phyloP scores from a whole-genome alignment of 768 basidiomycete genomes.

The Lactarius sp. region DNA sequence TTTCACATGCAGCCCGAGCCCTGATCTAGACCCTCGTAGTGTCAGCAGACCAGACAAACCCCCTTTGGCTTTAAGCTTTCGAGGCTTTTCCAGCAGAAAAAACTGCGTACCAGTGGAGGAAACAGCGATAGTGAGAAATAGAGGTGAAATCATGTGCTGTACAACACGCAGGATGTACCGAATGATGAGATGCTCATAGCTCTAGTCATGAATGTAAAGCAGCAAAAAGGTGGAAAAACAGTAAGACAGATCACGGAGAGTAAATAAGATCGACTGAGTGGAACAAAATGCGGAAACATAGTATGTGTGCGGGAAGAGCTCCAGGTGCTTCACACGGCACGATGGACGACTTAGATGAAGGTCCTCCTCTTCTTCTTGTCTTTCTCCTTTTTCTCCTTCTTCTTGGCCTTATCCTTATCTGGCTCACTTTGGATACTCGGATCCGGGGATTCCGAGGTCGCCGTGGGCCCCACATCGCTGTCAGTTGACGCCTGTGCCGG shows the following conservation, averaged over 20 bases:
- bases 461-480: slow-evolving; percentile 2
- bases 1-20: slow-evolving; percentile 30
- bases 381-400: slow-evolving; percentile 56
- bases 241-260: neutral
- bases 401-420: slow-evolving; percentile 44
- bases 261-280: neutral
- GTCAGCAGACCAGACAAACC: slow-evolving; percentile 7
- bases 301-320: neutral
- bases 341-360: slow-evolving; percentile 32
- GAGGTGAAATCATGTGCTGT: neutral
- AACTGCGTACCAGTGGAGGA: too few relatives aligned
- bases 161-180: neutral
- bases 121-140: neutral
- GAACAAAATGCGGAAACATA: neutral
- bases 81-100: slow-evolving; percentile 1
- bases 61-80: slow-evolving; percentile 18
- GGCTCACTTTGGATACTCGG: slow-evolving; percentile 48
- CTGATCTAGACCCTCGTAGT: slow-evolving; percentile 7
- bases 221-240: neutral
- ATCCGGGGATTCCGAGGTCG: slow-evolving; percentile 47
- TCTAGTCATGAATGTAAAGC: slow-evolving; percentile 19
- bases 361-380: slow-evolving; percentile 53
- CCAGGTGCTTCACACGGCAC: neutral
- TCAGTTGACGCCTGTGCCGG: slow-evolving; percentile 8
- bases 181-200: neutral